Conservation (phyloP, 345 rosid genomes). For the Erucastrum elatum region DNA sequence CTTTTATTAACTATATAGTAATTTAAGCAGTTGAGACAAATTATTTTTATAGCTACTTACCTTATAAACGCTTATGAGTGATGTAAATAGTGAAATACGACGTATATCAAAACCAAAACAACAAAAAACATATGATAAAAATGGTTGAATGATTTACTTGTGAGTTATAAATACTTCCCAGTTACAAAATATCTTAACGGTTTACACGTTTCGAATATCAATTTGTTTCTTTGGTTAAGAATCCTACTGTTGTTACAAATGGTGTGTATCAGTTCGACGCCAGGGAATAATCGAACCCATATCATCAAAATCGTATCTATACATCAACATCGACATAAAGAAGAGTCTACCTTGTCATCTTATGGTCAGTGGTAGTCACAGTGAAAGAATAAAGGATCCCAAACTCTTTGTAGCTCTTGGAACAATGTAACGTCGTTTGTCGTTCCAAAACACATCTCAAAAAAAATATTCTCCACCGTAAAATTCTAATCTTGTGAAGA, state of each 20-base stretch:
- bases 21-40: not conserved
- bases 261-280: not conserved
- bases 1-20: not conserved
- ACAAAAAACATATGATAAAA: not conserved
- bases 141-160: not conserved
- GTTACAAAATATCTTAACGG: not conserved
- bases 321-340: slow-evolving; percentile 21
- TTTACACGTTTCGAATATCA: not conserved
- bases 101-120: not conserved
- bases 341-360: slow-evolving; percentile 13
- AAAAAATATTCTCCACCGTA: not conserved
- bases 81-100: not conserved
- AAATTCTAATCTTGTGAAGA: not conserved
- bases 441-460: slow-evolving; percentile 10
- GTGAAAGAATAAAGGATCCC: slow-evolving; percentile 15
- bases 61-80: not conserved
- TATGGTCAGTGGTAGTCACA: slow-evolving; percentile 22
- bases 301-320: slow-evolving; percentile 24
- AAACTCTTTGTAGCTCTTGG: slow-evolving; percentile 23
- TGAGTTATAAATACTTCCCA: not conserved
- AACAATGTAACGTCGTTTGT: slow-evolving; percentile 23
- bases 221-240: not conserved
- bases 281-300: slow-evolving; percentile 2
- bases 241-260: not conserved
- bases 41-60: too few species aligned